Conservation (phyloP, 164 flowering plant genomes). For the Annona squamosa region DNA sequence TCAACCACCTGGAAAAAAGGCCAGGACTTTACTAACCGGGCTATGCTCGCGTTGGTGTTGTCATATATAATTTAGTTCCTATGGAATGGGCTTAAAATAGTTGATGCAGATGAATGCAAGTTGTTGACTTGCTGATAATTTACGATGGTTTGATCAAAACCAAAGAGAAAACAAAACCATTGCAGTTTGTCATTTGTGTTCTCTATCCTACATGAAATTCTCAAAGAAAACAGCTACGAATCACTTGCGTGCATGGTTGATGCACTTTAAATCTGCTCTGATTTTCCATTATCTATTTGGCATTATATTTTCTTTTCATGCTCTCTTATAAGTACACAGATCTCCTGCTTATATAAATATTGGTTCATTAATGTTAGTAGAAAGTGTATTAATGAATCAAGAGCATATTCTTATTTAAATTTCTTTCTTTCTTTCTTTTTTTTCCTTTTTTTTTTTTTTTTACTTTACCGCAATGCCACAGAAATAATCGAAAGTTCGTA, state of each 20-base stretch:
- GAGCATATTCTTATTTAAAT: not conserved
- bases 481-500: constrained; percentile 23
- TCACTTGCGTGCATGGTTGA: not conserved
- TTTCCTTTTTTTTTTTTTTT: not conserved
- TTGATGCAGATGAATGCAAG: no score
- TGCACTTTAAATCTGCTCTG: not conserved
- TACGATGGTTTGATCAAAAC: no score
- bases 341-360: not conserved
- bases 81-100: no score
- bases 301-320: not conserved
- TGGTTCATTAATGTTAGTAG: not conserved
- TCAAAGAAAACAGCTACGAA: not conserved
- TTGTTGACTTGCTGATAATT: no score
- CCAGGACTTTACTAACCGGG: no score
- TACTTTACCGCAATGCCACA: not conserved
- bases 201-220: not conserved
- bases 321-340: not conserved
- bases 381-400: not conserved
- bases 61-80: no score
- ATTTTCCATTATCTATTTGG: not conserved
- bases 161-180: no score
- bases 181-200: not conserved
- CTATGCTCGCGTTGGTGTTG: no score
- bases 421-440: not conserved
- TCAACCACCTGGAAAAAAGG: no score